phyloP scores from a whole-genome alignment of 2,329 filamentous ascomycete genomes.

The Microcyclosporella mali region DNA sequence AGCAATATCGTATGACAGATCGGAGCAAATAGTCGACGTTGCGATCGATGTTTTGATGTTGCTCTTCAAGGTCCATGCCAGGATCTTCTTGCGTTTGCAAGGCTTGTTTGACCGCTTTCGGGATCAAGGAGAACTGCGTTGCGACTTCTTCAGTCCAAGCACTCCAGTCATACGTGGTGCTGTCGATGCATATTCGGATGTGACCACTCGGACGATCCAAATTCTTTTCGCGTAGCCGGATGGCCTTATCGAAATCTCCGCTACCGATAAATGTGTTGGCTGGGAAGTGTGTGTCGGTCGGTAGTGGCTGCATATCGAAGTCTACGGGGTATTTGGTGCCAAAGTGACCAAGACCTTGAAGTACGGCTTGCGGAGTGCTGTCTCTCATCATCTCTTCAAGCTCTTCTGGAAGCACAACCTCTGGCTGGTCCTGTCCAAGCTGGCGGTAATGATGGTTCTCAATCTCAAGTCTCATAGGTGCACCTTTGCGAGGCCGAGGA shows the following conservation, averaged over 20 bases:
- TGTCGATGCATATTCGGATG: conserved; percentile 31
- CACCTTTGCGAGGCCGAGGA: conserved; percentile 28
- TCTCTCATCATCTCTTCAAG: neutral
- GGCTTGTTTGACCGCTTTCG: conserved; percentile 29
- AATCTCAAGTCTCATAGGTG: conserved; percentile 43
- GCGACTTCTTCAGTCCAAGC: conserved; percentile 52
- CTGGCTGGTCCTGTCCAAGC: conserved; percentile 27
- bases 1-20: conserved; percentile 46
- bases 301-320: conserved; percentile 48
- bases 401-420: conserved; percentile 2
- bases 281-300: conserved; percentile 50
- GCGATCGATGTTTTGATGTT: neutral
- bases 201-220: conserved; percentile 39
- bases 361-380: conserved; percentile 4
- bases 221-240: conserved; percentile 38
- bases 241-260: conserved; percentile 45
- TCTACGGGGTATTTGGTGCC: conserved; percentile 47
- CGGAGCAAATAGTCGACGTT: conserved; percentile 32
- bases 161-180: conserved; percentile 39
- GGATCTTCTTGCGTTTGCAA: conserved; percentile 9
- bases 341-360: conserved; percentile 44
- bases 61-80: conserved; percentile 1
- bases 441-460: conserved; percentile 43
- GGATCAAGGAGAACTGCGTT: conserved; percentile 38
- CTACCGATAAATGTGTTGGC: conserved; percentile 53